Evolutionary conservation across 164 flowering plant species (phyloP), one percentile per base, ranked within the genome.

Genomic region (Umbellularia californica): DNA sequence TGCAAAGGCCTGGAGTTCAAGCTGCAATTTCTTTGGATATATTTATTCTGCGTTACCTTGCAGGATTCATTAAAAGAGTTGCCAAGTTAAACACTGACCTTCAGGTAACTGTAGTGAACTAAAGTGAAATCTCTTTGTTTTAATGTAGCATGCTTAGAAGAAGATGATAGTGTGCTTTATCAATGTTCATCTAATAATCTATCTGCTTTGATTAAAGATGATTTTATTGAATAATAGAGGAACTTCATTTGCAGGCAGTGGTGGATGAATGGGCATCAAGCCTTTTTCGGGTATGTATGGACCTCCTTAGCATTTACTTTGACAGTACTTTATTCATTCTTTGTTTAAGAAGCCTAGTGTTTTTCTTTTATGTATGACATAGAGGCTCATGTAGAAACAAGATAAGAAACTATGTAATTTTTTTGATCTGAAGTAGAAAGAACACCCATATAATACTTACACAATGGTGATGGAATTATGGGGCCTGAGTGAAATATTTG

Each of bases 211-310:
- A 50, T 55, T 63, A 35, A 51, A 71, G 70, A 50, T 50, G 14
- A 41, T 15, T 76, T 33, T 71, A 74, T 41, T 79, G 74, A 73
- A 50, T 33, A 50, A 20, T 20, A 25, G 23, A 12, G 47, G 68
- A 76, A 68, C 72, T 75, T 58, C 17, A 70, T 72, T 75, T 83
- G 80, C 91, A 95, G 99, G 98, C 94, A 11, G 91, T 95, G 69
- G 89, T 93, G 82, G 98, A 93, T 84, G 99, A 95, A 85, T 95
- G 99, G 99, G 99, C 98, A 72, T 84, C 97, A 74, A 95, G 99
- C 80, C 96, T 95, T 74, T 95, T 93, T 75, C 94, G 94, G 95
- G 99, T 95, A 89, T 74, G 69, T 66, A n/a, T n/a, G n/a, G n/a
- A n/a, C n/a, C n/a, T n/a, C n/a, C n/a, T n/a, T n/a, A n/a, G n/a